Evolutionary conservation across 805 yeast genomes (phyloP), one percentile per base, ranked within the genome.

Genomic region (Candida palmyrensis): DNA sequence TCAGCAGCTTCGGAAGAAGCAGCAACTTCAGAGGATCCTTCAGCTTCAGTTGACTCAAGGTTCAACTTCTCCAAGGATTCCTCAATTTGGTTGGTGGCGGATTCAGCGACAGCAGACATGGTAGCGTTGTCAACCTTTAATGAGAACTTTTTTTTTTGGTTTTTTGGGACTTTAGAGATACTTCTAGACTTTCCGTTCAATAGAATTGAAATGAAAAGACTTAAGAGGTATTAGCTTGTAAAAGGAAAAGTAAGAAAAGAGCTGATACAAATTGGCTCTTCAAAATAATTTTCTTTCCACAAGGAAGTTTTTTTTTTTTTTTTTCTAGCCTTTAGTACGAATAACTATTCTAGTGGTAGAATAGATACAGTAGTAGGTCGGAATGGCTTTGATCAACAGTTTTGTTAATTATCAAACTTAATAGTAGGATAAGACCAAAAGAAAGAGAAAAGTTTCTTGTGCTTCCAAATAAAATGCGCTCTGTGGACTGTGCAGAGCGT

Each of bases 41-140:
- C 38, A 30, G n/a, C n/a, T n/a, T n/a, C n/a, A 51, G 61, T 48
- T 18, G 59, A 52, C 38, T 62, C 66, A 40, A 70, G 48, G 53
- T 56, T 57, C 57, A 71, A 64, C 57, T 69, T 65, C 48, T 69
- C 74, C 55, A 71, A 56, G 36, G 68, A 60, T 52, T 66, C 68
- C 49, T 62, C 59, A 49, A 70, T 46, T 55, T 69, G 66, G 46
- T 62, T 64, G 44, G 69, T 57, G 48, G 68, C 71, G 47, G 66
- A 29, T 19, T 29, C 32, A 24, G 27, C 19, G 15, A 29, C 31
- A 41, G 57, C 51, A 41, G 61, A 53, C 55, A 55, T 55, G 37
- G 30, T 40, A 21, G 23, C 11, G 23, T 21, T 21, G 23, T 11
- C 11, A n/a, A 11, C 11, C 11, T 21, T 21, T 27, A 20, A 13